Conservation (phyloP, 352 stramenopile genomes). For the Pythium aphanidermatum region DNA sequence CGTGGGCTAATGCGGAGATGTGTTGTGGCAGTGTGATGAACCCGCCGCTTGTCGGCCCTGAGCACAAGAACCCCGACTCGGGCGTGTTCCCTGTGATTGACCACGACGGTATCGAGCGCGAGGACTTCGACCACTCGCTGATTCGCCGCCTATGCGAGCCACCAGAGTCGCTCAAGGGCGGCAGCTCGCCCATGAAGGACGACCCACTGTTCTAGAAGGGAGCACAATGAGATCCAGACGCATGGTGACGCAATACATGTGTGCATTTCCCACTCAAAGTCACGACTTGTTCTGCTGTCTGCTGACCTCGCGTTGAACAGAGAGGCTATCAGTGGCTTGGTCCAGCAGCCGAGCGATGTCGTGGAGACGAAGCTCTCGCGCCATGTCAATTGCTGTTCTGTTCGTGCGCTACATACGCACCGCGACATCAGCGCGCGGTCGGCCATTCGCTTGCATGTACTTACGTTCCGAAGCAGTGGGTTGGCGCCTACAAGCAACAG, state of each 20-base stretch:
- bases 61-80: conserved; percentile 34
- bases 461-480: conserved; percentile 51
- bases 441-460: too few relatives aligned
- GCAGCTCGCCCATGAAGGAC: conserved; percentile 74
- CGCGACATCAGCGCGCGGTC: too few relatives aligned
- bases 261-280: too few relatives aligned
- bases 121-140: conserved; percentile 41
- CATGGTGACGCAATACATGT: too few relatives aligned
- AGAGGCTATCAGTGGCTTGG: conserved; percentile 27
- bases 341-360: conserved; percentile 27
- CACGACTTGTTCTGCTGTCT: conserved; percentile 5
- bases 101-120: conserved; percentile 47
- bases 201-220: conserved; percentile 60
- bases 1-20: neutral
- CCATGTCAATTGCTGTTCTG: conserved; percentile 43
- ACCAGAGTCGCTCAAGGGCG: conserved; percentile 67
- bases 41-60: conserved; percentile 52
- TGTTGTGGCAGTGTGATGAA: conserved; percentile 59
- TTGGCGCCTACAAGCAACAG: conserved; percentile 50
- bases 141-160: conserved; percentile 63
- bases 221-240: neutral
- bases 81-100: conserved; percentile 71
- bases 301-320: conserved; percentile 20
- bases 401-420: conserved; percentile 27
- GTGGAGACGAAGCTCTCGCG: conserved; percentile 14